Percentiles rank a stretch among this genome's conserved stretches.
These are phyloP conservation scores for Mycena galericulata DNA, from an alignment of 768 basidiomycete species.

Conservation along the genomic window DNA sequence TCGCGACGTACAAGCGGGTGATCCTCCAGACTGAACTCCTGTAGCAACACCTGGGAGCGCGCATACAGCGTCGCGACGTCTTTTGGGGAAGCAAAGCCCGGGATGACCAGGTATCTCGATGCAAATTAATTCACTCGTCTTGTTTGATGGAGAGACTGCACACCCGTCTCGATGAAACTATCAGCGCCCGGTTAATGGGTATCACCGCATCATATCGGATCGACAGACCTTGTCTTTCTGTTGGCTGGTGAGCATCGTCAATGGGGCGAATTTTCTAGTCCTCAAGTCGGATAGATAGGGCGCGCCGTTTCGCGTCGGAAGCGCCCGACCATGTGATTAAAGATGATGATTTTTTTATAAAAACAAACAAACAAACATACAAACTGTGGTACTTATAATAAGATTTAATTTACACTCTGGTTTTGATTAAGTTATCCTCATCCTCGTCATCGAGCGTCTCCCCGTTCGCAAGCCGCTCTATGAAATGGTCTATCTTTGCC, in stretches of 20 bases:
- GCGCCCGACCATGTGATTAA: no score
- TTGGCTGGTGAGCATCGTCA: slow-evolving; percentile 12
- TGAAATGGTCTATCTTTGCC: slow-evolving; percentile 85
- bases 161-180: slow-evolving; percentile 74
- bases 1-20: slow-evolving; percentile 80
- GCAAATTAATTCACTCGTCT: slow-evolving; percentile 2
- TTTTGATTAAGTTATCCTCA: slow-evolving; percentile 8
- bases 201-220: background rate
- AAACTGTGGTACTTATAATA: no score
- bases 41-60: slow-evolving; percentile 80
- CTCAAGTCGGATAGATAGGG: no score
- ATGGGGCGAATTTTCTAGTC: no score
- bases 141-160: slow-evolving; percentile 30
- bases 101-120: slow-evolving; percentile 83
- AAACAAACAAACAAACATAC: no score
- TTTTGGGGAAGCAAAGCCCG: slow-evolving; percentile 71
- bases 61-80: slow-evolving; percentile 72
- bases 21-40: slow-evolving; percentile 79
- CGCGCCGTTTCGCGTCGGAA: no score
- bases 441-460: slow-evolving; percentile 56
- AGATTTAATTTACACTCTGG: no score
- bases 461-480: slow-evolving; percentile 69
- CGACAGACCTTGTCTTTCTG: slow-evolving; percentile 24
- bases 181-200: background rate
- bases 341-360: no score